Conservation (phyloP, 164 flowering plant species). For the Aristolochia contorta region DNA sequence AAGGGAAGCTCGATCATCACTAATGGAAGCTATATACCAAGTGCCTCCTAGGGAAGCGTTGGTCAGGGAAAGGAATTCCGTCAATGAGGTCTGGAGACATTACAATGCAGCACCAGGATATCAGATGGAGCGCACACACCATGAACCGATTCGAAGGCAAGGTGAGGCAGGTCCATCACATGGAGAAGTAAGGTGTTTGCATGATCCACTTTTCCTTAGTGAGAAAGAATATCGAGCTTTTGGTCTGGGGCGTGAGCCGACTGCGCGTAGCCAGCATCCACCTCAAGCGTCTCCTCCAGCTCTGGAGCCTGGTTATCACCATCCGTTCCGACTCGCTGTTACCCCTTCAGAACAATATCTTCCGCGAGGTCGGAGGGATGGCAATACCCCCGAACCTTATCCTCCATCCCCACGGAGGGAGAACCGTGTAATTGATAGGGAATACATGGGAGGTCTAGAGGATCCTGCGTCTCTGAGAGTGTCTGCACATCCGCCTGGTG, state of each 20-base stretch:
- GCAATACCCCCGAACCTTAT: conserved; percentile 15
- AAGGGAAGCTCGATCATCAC: conserved; percentile 10
- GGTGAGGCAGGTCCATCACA: background rate
- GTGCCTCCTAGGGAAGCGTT: background rate
- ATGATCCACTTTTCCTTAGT: conserved; percentile 13
- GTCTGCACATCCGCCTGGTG: too few species aligned
- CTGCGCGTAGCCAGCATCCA: conserved; percentile 1
- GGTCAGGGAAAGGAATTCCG: background rate
- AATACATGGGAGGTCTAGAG: background rate
- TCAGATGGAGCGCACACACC: conserved; percentile 15
- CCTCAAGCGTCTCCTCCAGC: conserved; percentile 2
- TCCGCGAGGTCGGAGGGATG: conserved; percentile 8
- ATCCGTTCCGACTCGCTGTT: conserved; percentile 14
- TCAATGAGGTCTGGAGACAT: background rate
- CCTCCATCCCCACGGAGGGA: conserved; percentile 5
- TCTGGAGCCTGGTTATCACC: conserved; percentile 10
- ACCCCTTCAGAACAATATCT: conserved; percentile 24
- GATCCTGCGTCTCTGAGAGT: background rate
- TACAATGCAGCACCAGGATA: conserved; percentile 11
- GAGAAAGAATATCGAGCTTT: conserved; percentile 17
- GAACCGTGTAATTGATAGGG: background rate
- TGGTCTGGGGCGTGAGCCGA: conserved; percentile 12
- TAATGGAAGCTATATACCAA: too few species aligned
- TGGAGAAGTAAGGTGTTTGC: background rate
- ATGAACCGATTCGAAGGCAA: background rate